These are phyloP conservation scores for Psilocybe tampanensis DNA, from an alignment of 768 basidiomycete genomes.

Conservation along the genomic window DNA sequence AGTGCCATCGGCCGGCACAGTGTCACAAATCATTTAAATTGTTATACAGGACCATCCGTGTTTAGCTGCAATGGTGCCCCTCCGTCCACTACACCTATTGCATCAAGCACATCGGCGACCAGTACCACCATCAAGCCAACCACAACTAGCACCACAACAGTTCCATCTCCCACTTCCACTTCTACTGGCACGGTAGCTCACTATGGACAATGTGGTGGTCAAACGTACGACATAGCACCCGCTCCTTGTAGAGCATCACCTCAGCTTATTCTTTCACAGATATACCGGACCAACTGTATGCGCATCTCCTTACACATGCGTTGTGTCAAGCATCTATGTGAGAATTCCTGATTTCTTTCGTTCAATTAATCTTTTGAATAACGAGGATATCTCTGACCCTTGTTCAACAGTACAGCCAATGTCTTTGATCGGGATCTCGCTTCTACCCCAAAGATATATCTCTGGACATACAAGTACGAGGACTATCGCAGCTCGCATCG, in stretches of 20 bases:
- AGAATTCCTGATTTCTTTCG: not conserved
- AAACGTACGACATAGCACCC: not conserved
- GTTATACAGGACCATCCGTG: not conserved
- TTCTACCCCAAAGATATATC: no score
- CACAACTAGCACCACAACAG: not conserved
- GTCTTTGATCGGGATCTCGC: not conserved
- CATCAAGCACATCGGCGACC: not conserved
- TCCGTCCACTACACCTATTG: not conserved
- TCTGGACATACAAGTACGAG: no score
- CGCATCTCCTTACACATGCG: slow-evolving; percentile 4
- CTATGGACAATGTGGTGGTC: not conserved
- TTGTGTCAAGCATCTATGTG: slow-evolving; percentile 4
- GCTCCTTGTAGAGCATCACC: no score
- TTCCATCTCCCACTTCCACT: not conserved
- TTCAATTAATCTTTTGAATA: not conserved
- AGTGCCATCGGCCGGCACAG: no score
- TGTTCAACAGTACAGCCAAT: slow-evolving; percentile 6
- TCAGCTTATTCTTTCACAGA: not conserved
- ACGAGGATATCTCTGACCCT: not conserved
- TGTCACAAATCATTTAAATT: no score
- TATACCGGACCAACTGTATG: slow-evolving; percentile 7
- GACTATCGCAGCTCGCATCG: no score
- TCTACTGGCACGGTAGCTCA: not conserved
- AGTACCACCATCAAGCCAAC: not conserved
- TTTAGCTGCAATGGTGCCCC: not conserved